Conservation (phyloP, 306 rosid species). For the Trifolium fragiferum region DNA sequence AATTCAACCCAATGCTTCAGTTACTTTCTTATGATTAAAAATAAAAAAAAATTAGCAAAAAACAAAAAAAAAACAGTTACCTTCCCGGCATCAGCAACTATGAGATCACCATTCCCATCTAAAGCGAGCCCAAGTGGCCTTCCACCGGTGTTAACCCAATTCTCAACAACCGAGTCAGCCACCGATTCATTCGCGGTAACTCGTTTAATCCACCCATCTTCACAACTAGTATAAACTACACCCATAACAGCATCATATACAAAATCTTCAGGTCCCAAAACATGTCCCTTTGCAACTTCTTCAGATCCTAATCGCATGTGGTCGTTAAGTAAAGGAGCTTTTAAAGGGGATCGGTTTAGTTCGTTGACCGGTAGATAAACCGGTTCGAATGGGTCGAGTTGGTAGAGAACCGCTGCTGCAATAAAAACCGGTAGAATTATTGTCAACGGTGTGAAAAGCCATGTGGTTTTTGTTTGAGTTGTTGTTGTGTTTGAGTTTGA, state of each 20-base stretch:
- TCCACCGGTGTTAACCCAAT: constrained; percentile 78
- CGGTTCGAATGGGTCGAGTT: constrained; percentile 58
- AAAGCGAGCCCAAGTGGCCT: constrained; percentile 75
- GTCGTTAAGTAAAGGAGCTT: constrained; percentile 42
- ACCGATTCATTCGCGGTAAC: constrained; percentile 55
- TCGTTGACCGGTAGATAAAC: constrained; percentile 44
- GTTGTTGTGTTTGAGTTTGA: not conserved
- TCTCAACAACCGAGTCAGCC: constrained; percentile 49
- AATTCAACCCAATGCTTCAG: no score
- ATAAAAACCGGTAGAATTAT: constrained; percentile 23
- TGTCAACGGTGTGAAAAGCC: not conserved
- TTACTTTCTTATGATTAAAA: no score
- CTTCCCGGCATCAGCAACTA: constrained; percentile 60
- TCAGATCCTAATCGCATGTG: constrained; percentile 49
- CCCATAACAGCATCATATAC: constrained; percentile 49
- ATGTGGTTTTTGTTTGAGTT: no score
- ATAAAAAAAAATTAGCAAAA: no score
- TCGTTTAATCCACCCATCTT: constrained; percentile 79
- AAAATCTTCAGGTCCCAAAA: constrained; percentile 61
- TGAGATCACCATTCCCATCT: constrained; percentile 39
- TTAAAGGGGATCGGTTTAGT: constrained; percentile 21
- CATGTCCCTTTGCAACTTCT: constrained; percentile 42
- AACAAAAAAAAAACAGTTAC: no score
- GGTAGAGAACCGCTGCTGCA: constrained; percentile 46
- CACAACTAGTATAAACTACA: constrained; percentile 69